phyloP scores from a whole-genome alignment of 106 monocot species.

The Acanthochlamys bracteata region DNA sequence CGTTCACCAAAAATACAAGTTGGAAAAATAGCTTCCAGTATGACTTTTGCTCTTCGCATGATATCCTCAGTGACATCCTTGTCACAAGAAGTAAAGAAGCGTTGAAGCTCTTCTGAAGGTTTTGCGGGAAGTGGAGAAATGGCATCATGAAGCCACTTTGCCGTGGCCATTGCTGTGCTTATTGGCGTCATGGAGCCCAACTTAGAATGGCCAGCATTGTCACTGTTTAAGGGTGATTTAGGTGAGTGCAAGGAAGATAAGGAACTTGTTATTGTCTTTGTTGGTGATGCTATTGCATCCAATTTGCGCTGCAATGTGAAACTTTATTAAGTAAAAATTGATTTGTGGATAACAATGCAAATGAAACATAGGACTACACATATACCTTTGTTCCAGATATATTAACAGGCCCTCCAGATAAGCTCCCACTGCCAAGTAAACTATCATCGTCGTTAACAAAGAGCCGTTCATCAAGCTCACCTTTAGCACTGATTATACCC shows the following conservation, averaged over 20 bases:
- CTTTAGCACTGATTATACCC: slow-evolving; percentile 38
- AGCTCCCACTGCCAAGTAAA: slow-evolving; percentile 79
- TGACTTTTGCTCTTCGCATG: slow-evolving; percentile 46
- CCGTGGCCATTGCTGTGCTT: slow-evolving; percentile 90
- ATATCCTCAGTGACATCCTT: slow-evolving; percentile 60
- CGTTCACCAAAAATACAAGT: slow-evolving; percentile 45
- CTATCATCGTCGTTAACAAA: slow-evolving; percentile 81
- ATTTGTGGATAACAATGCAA: not conserved
- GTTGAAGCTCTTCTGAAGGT: slow-evolving; percentile 60
- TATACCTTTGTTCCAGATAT: slow-evolving; percentile 61
- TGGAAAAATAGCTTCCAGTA: slow-evolving; percentile 78
- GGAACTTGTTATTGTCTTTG: slow-evolving; percentile 57
- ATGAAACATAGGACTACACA: not conserved
- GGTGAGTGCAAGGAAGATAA: slow-evolving; percentile 48
- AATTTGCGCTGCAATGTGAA: slow-evolving; percentile 43
- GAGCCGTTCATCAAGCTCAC: slow-evolving; percentile 82
- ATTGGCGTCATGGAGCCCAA: slow-evolving; percentile 60
- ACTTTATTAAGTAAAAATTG: slow-evolving; percentile 7
- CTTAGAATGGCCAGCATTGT: slow-evolving; percentile 26
- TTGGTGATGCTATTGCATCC: slow-evolving; percentile 51
- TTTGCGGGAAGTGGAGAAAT: slow-evolving; percentile 71
- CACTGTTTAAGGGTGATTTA: slow-evolving; percentile 34
- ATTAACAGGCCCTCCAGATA: slow-evolving; percentile 72
- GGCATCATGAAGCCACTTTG: slow-evolving; percentile 84
- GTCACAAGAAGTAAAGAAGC: slow-evolving; percentile 64